Evolutionary conservation across 1,139 yeast species (phyloP).

Genomic region (Candida glucosophila): DNA sequence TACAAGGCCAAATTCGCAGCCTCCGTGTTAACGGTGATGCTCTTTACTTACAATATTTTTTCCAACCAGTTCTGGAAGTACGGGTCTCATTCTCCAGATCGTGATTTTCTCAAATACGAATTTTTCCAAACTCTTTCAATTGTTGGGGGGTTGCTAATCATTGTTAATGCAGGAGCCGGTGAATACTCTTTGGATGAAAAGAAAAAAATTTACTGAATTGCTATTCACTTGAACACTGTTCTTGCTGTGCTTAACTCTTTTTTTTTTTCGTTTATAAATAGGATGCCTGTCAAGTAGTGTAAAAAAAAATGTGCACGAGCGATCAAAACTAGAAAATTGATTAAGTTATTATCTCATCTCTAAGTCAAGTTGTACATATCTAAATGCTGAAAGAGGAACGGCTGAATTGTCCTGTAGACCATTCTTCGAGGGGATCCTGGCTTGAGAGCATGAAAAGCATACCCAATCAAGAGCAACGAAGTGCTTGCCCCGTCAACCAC

Average conservation of each 20-base stretch:
- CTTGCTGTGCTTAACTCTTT: too few relatives aligned
- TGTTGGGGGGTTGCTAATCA: slow-evolving; percentile 85
- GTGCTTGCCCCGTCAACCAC: slow-evolving; percentile 64
- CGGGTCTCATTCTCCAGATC: slow-evolving; percentile 59
- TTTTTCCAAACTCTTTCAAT: slow-evolving; percentile 92
- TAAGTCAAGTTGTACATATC: too few relatives aligned
- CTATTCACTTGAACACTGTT: too few relatives aligned
- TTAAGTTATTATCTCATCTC: too few relatives aligned
- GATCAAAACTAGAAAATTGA: too few relatives aligned
- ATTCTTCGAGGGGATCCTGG: slow-evolving; percentile 13
- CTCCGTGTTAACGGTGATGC: slow-evolving; percentile 61
- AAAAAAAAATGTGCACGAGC: too few relatives aligned
- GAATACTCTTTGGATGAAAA: slow-evolving; percentile 89
- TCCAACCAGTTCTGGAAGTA: slow-evolving; percentile 89
- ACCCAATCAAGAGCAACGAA: slow-evolving; percentile 13
- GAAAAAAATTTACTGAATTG: slow-evolving; percentile 72
- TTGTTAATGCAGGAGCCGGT: slow-evolving; percentile 96
- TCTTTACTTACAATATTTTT: slow-evolving; percentile 67
- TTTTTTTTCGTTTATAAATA: too few relatives aligned
- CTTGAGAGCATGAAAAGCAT: slow-evolving; percentile 4
- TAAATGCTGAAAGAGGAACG: slow-evolving; percentile 6
- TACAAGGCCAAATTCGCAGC: slow-evolving; percentile 92
- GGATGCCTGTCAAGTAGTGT: too few relatives aligned
- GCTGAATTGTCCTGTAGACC: slow-evolving; percentile 21
- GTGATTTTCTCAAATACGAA: slow-evolving; percentile 89